Base-by-base conservation (phyloP, 768 basidiomycete genomes). In the Panellus pusillus region DNA sequence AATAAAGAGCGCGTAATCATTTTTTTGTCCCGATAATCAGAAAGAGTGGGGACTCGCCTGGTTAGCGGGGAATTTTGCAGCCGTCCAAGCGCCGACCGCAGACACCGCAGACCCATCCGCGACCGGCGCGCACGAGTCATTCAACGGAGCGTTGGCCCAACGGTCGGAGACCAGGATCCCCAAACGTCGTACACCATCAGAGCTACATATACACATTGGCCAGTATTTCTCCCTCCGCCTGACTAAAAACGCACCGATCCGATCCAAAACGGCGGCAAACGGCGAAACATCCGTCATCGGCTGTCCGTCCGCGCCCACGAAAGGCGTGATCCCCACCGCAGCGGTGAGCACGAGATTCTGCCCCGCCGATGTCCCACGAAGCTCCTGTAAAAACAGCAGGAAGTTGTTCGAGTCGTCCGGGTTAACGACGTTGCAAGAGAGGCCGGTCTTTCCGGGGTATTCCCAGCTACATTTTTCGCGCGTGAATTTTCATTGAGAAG, bases 141-240 rank as follows among this genome's bases (percentile, higher is more conserved):
- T 74, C 35, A 97, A 75, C 6, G 95, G 93, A 2, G 94, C 85
- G 68, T 91, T 92, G 13, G 83, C 1, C 93, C 93, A 44, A 81
- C 76, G 58, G 84, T 68, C 57, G 73, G 67, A 52, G 77, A 75
- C 66, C 78, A 79, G 19, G 76, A 72, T 15, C 84, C 82, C 61
- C 72, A 77, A 48, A 87, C 68, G 61, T 88, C 87, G 68, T 89
- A 89, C 67, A 82, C 84, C 87, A 89, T 89, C 47, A 82, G 70
- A 14, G 71, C 68, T 63, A 24, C 24, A 24, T 6, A 24, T 24
- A 24, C 24, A 24, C 24, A 24, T 24, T n/a, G n/a, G n/a, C n/a
- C 24, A 24, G 24, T 6, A 24, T 2, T 24, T 24, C 24, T 24
- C 24, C 24, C 2, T 29, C 9, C 13, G 17, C 15, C 14, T 15